A percentile compares a stretch with the other conserved stretches of the same genome.
These are phyloP conservation scores for Eustoma russellianum DNA, from an alignment of 257 asterid genomes.

Conservation along the genomic window DNA sequence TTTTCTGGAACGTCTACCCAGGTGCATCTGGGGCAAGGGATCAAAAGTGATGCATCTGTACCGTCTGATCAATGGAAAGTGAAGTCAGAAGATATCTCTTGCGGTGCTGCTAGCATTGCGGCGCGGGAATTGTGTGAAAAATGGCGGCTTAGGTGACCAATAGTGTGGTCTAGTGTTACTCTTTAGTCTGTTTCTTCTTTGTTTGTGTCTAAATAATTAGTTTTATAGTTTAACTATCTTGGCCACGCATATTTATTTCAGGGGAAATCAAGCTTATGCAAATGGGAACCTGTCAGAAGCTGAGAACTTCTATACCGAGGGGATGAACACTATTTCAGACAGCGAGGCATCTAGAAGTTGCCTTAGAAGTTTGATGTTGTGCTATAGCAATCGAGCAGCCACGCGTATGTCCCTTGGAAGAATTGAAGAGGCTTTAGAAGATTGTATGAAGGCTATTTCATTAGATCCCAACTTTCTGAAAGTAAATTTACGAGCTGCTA, in stretches of 20 bases:
- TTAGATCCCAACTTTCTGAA: slow-evolving; percentile 73
- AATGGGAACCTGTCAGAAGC: slow-evolving; percentile 73
- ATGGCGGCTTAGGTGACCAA: slow-evolving; percentile 76
- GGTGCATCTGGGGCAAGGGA: slow-evolving; percentile 33
- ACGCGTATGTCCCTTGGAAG: slow-evolving; percentile 90
- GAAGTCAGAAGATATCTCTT: slow-evolving; percentile 27
- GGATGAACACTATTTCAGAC: slow-evolving; percentile 61
- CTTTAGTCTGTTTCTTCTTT: background rate
- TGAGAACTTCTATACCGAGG: slow-evolving; percentile 78
- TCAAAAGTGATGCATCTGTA: slow-evolving; percentile 30
- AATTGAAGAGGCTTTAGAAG: slow-evolving; percentile 79
- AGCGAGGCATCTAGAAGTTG: slow-evolving; percentile 63
- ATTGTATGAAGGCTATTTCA: slow-evolving; percentile 70
- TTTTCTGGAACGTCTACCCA: slow-evolving; percentile 37
- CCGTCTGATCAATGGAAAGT: slow-evolving; percentile 25
- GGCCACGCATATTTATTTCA: slow-evolving; percentile 27
- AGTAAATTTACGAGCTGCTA: slow-evolving; percentile 92
- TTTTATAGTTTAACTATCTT: slow-evolving; percentile 6
- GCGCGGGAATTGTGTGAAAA: slow-evolving; percentile 92
- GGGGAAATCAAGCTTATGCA: slow-evolving; percentile 99
- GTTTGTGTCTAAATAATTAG: background rate
- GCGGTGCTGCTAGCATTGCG: slow-evolving; percentile 44
- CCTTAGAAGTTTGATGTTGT: slow-evolving; percentile 73
- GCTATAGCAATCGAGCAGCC: slow-evolving; percentile 98
- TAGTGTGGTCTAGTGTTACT: slow-evolving; percentile 7